Base-by-base conservation (phyloP, 164 flowering plant species). In the Chloranthus sessilifolius region DNA sequence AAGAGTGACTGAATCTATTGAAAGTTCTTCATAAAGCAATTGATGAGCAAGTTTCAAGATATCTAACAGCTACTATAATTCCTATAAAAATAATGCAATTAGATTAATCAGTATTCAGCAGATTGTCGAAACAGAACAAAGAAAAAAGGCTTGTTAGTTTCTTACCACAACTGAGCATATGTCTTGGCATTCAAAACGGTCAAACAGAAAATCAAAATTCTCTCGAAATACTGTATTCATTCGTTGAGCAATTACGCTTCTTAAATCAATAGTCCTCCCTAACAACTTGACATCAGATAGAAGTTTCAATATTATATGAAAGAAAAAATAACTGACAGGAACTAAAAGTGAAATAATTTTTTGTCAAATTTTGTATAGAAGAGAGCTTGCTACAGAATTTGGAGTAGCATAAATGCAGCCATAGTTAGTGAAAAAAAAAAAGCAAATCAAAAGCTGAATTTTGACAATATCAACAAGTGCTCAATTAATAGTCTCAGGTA, bases 131-230 rank as follows among this genome's bases (percentile, higher is more conserved):
- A 49, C 35, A 41, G 44, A 47, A 12, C 47, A 42, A 29, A 21
- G 42, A 38, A 41, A 31, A 2, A 35, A 4, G 5, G 36, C 16
- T 37, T 15, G 12, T 19, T 20, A 46, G 36, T 22, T 33, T 63
- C 79, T 74, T 67, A 89, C 99, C 79, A 94, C 99, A 26, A 84
- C 60, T 52, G 95, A 86, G 73, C 99, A 94, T 41, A 94, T 43
- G 68, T 94, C 99, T 56, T 82, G 97, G 35, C 90, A 89, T 70
- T 94, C 99, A 67, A 94, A 94, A 15, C 95, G 85, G 48, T 94
- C 99, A 74, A 94, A 86, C 16, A 89, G 72, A 69, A 84, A 94
- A 66, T 88, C 99, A 52, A 94, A 75, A 49, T 94, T 94, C 43
- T 89, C 95, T 62, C 99, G 78, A 62, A 79, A 88, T 60, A 71